Evolutionary conservation across 495 filamentous ascomycete species (phyloP).

Genomic region (Sordaria brevicollis): DNA sequence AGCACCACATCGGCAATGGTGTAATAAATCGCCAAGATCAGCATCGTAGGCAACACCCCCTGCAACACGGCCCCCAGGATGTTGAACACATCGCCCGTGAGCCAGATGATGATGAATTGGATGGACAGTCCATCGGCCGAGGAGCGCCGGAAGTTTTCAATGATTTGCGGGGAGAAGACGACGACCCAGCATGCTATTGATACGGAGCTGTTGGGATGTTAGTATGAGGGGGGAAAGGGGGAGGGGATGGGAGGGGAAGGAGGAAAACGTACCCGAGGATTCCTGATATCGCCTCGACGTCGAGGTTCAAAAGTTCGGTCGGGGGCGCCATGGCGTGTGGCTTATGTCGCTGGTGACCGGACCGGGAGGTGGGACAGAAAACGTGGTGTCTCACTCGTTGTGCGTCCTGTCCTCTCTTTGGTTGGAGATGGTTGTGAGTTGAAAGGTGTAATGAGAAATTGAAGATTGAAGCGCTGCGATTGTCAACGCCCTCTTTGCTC

Average conservation of each 20-base stretch:
- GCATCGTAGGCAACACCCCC: slow-evolving; percentile 90
- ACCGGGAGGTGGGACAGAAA: neutral
- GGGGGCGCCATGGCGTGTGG: slow-evolving; percentile 62
- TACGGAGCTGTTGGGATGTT: slow-evolving; percentile 52
- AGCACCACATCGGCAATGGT: slow-evolving; percentile 87
- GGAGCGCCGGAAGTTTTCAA: slow-evolving; percentile 82
- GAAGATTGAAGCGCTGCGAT: neutral
- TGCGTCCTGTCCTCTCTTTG: neutral
- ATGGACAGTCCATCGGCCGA: slow-evolving; percentile 86
- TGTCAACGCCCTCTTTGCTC: neutral
- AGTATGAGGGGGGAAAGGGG: neutral
- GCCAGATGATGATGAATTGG: slow-evolving; percentile 83
- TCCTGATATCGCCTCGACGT: slow-evolving; percentile 79
- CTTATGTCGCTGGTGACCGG: neutral
- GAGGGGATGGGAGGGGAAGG: neutral
- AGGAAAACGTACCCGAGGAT: slow-evolving; percentile 63
- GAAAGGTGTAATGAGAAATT: neutral
- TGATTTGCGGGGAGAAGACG: slow-evolving; percentile 93
- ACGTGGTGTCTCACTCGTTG: neutral
- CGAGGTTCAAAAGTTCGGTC: slow-evolving; percentile 53
- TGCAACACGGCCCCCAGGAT: slow-evolving; percentile 88
- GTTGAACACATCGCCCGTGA: slow-evolving; percentile 92
- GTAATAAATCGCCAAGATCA: slow-evolving; percentile 91
- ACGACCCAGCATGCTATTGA: slow-evolving; percentile 97
- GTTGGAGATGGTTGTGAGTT: neutral